Evolutionary conservation across 1,284 basidiomycete species (phyloP).

Genomic region (Papiliotrema terrestris): DNA sequence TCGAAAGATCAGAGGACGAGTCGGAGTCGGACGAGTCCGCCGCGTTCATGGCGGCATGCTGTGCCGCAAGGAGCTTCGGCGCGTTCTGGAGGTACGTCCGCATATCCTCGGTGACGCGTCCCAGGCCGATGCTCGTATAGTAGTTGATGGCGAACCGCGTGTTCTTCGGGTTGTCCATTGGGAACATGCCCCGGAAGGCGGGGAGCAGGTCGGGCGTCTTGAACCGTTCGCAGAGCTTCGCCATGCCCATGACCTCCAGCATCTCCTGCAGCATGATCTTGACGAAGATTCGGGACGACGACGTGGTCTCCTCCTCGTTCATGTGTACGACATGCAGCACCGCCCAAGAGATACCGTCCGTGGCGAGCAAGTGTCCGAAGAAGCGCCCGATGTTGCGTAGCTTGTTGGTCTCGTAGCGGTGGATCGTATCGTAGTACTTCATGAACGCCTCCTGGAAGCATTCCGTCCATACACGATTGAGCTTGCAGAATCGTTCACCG

Average conservation of each 20-base stretch:
- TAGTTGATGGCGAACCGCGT: constrained; percentile 98
- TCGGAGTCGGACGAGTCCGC: constrained; percentile 50
- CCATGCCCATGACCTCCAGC: constrained; percentile 87
- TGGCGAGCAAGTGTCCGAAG: constrained; percentile 84
- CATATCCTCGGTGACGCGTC: constrained; percentile 91
- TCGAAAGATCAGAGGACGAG: constrained; percentile 49
- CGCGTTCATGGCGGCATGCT: constrained; percentile 74
- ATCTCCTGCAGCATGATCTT: constrained; percentile 96
- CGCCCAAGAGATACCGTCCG: constrained; percentile 86
- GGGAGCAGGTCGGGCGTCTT: constrained; percentile 75
- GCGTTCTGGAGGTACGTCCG: constrained; percentile 92
- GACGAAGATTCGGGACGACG: constrained; percentile 92
- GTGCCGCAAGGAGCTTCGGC: constrained; percentile 84
- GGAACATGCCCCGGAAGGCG: constrained; percentile 83
- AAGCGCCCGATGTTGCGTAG: constrained; percentile 95
- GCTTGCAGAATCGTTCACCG: constrained; percentile 92
- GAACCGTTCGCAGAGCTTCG: constrained; percentile 77
- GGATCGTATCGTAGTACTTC: constrained; percentile 93
- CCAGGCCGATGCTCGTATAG: constrained; percentile 90
- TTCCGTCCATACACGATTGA: constrained; percentile 91
- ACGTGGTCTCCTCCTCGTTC: constrained; percentile 97
- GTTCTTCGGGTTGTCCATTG: constrained; percentile 91
- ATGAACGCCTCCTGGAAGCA: constrained; percentile 81
- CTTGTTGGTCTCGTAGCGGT: constrained; percentile 97
- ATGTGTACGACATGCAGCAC: constrained; percentile 81